Base-by-base conservation (phyloP, 345 rosid species). In the Noccaea bulbosa region DNA sequence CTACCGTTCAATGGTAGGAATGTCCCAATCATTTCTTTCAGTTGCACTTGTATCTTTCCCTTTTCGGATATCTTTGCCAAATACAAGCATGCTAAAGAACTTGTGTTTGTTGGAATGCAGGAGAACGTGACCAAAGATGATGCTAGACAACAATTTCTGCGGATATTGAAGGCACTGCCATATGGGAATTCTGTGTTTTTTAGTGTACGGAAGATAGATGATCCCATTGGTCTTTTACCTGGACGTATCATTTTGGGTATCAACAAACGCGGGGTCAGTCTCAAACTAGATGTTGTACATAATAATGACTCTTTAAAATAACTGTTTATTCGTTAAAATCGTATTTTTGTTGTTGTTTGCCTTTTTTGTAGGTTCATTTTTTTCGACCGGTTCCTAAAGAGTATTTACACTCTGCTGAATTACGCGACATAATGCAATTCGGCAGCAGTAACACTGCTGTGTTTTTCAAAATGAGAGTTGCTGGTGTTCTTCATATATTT, bases 391-490 rank as follows among this genome's bases (percentile, higher is more conserved):
- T 91, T 79, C 99, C 99, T 7, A 94, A 91, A 72, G 96, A 94
- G 66, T 94, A 94, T 78, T 67, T 94, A 61, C 99, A 94, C 80
- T 94, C 99, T 16, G 94, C 97, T 3, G 97, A 94, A 77, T 64
- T 94, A 60, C 84, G 99, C 79, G 99, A 94, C 79, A 94, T 94
- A 77, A 94, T 94, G 96, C 97, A 91, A 77, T 94, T 94, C 81
- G 99, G 99, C 24, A 94, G 99, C 51, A 94, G 96, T 85, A 91
- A 94, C 70, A 86, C 93, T 68, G 99, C 97, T 70, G 97, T 94
- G 39, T 94, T 91, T 79, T 94, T 91, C 80, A 91, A 91, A 82
- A 94, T 94, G 99, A 84, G 97, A 80, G 99, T 94, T 63, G 99
- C 99, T 45, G 99, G 97, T 65, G 96, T 91, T 74, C 97, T 94